Evolutionary conservation across 805 yeast species (phyloP).

Genomic region (Candida boidinii): DNA sequence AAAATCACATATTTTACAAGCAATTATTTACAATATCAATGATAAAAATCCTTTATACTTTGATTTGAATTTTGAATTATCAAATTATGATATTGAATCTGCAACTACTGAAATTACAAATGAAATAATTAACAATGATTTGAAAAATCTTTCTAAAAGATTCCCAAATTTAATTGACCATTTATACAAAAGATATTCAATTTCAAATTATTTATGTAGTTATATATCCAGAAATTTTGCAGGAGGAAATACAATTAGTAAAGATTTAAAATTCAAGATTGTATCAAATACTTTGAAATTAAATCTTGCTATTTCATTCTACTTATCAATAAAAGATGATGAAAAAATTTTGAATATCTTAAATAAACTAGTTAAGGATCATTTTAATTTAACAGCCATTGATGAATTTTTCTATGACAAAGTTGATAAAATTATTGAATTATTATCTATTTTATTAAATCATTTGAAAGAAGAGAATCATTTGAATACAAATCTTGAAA

Average conservation of each 20-base stretch:
- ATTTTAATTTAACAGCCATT: neutral
- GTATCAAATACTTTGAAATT: constrained; percentile 12
- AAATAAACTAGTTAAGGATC: neutral
- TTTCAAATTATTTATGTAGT: no score
- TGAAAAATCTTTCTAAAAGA: constrained; percentile 21
- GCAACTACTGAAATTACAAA: constrained; percentile 43
- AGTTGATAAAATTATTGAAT: constrained; percentile 3
- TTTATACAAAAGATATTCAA: constrained; percentile 2
- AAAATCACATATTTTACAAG: constrained; percentile 77
- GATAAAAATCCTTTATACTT: constrained; percentile 10
- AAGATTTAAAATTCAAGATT: constrained; percentile 6
- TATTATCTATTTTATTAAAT: constrained; percentile 6
- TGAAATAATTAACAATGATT: constrained; percentile 50
- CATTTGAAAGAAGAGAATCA: neutral
- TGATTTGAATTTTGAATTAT: constrained; percentile 25
- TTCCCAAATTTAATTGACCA: constrained; percentile 5
- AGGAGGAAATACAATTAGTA: constrained; percentile 4
- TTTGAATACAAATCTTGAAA: neutral
- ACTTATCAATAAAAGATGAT: constrained; percentile 3
- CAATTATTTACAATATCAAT: constrained; percentile 48
- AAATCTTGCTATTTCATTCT: constrained; percentile 9
- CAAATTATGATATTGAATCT: constrained; percentile 33
- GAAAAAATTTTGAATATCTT: neutral
- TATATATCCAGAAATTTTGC: no score
- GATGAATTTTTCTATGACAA: constrained; percentile 1